Base-by-base conservation (phyloP, 495 filamentous ascomycete species). In the Astrocystis sublimbata region DNA sequence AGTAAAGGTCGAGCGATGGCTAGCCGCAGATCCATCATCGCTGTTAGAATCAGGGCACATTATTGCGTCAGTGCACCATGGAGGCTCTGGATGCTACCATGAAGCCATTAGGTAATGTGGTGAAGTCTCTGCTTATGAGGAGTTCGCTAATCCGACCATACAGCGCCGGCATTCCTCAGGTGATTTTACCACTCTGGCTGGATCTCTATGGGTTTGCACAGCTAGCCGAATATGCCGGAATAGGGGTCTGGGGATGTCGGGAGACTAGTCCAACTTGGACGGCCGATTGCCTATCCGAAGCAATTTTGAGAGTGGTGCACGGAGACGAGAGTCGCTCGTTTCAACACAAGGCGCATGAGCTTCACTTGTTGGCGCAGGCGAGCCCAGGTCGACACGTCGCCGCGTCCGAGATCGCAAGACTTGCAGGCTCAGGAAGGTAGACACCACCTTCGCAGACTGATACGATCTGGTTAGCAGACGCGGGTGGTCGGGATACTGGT, bases 21-120 rank as follows among this genome's bases (percentile, higher is more conserved):
- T 84, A 13, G 54, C 78, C 30, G 75, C 76, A 0, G 78, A 83
- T 45, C 80, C 80, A 19, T 69, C 79, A 50, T 71, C 79, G 0
- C 65, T 84, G 43, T 63, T 85, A 9, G 64, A 79, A 56, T 78
- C 70, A 0, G 80, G 79, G 0, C 65, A 78, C 42, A 73, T 84
- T 21, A 65, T 78, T 19, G 74, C 73, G 10, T 79, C 75, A n/a
- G 79, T 84, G 3, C 80, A 83, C 53, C 82, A 85, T 64, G 82
- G 82, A 7, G 81, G 82, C 24, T 75, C 79, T 0, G 82, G 82
- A 42, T 82, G 77, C 19, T 84, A 76, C 55, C 79, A 82, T 59
- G 82, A 85, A 59, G 79, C 78, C 1, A 72, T 82, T 43, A 75
- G 77, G 80, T 84, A 71, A 58, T 76, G n/a, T n/a, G n/a, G n/a